phyloP scores from a whole-genome alignment of 352 stramenopile genomes.

The Plasmopara viticola region DNA sequence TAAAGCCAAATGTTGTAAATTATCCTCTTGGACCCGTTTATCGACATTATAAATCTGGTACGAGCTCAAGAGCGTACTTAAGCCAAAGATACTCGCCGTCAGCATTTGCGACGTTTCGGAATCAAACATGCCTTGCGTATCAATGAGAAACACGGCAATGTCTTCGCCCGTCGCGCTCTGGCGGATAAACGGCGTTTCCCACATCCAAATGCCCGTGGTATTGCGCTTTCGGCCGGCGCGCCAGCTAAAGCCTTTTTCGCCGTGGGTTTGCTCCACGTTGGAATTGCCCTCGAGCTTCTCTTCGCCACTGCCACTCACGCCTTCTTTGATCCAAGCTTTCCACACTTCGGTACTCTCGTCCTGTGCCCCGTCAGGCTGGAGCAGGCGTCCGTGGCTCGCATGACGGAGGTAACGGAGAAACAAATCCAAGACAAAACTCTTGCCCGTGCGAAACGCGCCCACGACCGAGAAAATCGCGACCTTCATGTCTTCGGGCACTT shows the following conservation, averaged over 20 bases:
- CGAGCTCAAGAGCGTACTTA: conserved; percentile 93
- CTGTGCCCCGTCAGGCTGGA: conserved; percentile 35
- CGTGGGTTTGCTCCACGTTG: conserved; percentile 70
- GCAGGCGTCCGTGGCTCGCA: conserved; percentile 43
- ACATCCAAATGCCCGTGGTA: conserved; percentile 99
- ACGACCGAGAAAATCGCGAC: conserved; percentile 97
- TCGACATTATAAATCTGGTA: conserved; percentile 99
- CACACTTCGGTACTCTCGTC: conserved; percentile 42
- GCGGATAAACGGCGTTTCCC: conserved; percentile 95
- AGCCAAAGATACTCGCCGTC: conserved; percentile 97
- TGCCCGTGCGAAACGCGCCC: conserved; percentile 97
- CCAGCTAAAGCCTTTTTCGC: conserved; percentile 93
- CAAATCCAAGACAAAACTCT: conserved; percentile 97
- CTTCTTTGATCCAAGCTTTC: conserved; percentile 64
- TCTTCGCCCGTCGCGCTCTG: conserved; percentile 79
- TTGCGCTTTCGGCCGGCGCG: conserved; percentile 93
- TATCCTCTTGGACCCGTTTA: conserved; percentile 99
- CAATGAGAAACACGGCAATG: conserved; percentile 95
- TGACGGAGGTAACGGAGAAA: conserved; percentile 95
- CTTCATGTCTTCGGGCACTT: conserved; percentile 90
- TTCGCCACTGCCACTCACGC: conserved; percentile 44
- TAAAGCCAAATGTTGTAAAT: conserved; percentile 98
- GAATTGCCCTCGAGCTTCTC: conserved; percentile 78
- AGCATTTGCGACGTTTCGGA: conserved; percentile 98
- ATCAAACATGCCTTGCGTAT: conserved; percentile 99